Evolutionary conservation across 1,139 yeast genomes (phyloP).

Genomic region (Entelexis paramagnoliae): DNA sequence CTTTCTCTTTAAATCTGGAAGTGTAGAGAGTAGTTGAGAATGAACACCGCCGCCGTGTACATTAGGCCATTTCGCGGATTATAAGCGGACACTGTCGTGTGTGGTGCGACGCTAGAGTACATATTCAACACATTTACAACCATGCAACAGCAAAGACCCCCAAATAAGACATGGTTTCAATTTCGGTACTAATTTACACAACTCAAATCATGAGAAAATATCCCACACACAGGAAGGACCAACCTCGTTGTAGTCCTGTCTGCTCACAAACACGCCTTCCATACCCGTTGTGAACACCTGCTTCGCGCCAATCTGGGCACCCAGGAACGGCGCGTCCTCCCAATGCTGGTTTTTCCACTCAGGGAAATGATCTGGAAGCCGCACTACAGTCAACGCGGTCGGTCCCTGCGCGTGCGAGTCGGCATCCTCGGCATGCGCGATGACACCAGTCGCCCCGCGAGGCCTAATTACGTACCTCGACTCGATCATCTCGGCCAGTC

Average conservation of each 20-base stretch:
- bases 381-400: conserved; percentile 53
- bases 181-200: not conserved
- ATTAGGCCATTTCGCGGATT: too few species aligned
- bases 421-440: conserved; percentile 20
- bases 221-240: conserved; percentile 65
- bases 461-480: conserved; percentile 45
- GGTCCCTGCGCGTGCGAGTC: conserved; percentile 54
- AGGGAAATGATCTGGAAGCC: conserved; percentile 83
- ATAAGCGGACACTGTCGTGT: too few species aligned
- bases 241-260: conserved; percentile 61
- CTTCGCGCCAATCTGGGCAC: conserved; percentile 80
- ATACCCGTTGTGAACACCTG: conserved; percentile 55
- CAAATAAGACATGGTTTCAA: too few species aligned
- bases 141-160: too few species aligned
- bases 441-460: conserved; percentile 5
- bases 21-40: too few species aligned
- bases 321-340: conserved; percentile 68
- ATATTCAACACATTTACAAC: too few species aligned
- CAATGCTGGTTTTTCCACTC: conserved; percentile 86
- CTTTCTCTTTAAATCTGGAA: too few species aligned
- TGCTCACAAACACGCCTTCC: conserved; percentile 59
- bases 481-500: conserved; percentile 49
- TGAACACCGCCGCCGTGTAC: too few species aligned
- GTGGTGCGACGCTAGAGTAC: too few species aligned
- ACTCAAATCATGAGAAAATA: conserved; percentile 24